These are phyloP conservation scores for Botrytis squamosa DNA, from an alignment of 2,329 filamentous ascomycete species.

Conservation along the genomic window DNA sequence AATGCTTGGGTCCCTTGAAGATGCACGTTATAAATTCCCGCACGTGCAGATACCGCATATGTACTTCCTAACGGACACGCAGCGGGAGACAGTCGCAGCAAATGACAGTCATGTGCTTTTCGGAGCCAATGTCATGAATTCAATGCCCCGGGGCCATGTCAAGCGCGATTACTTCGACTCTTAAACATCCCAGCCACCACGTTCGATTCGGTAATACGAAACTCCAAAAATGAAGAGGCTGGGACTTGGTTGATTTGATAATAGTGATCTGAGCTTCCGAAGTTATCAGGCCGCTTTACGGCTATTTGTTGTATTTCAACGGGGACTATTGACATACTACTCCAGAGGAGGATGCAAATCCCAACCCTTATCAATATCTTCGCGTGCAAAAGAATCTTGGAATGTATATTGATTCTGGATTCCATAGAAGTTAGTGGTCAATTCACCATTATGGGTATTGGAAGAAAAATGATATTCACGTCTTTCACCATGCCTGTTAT, in stretches of 20 bases:
- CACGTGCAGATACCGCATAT: conserved; percentile 29
- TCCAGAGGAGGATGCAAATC: conserved; percentile 12
- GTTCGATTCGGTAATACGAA: neutral
- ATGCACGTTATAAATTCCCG: conserved; percentile 27
- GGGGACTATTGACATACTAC: neutral
- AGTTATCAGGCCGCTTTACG: conserved; percentile 11
- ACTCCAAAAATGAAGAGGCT: conserved; percentile 17
- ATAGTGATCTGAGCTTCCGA: neutral
- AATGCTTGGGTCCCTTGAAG: conserved; percentile 22
- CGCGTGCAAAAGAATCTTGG: neutral
- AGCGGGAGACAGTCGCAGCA: conserved; percentile 24
- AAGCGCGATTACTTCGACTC: conserved; percentile 2
- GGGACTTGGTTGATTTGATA: neutral
- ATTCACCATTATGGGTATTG: neutral
- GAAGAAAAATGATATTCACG: neutral
- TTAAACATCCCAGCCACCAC: conserved; percentile 10
- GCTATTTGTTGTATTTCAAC: conserved; percentile 9
- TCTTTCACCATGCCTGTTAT: neutral
- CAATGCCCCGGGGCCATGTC: neutral
- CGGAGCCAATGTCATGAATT: conserved; percentile 15
- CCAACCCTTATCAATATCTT: neutral
- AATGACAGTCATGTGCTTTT: conserved; percentile 31
- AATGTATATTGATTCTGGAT: neutral
- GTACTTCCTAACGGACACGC: conserved; percentile 28
- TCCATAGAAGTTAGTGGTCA: neutral